phyloP scores from a whole-genome alignment of 345 rosid genomes.

The Triadica sebifera region DNA sequence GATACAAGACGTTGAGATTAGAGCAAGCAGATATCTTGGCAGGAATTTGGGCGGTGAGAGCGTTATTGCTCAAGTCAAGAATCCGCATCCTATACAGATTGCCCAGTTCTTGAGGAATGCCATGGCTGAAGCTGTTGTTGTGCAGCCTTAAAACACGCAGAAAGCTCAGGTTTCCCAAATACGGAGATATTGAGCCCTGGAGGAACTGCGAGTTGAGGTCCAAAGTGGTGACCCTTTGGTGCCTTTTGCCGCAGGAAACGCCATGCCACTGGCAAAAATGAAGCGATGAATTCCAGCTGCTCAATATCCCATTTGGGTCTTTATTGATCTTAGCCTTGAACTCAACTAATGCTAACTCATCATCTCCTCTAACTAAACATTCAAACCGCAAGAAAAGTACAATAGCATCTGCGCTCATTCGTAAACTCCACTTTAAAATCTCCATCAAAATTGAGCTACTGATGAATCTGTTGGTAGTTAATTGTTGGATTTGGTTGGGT shows the following conservation, averaged over 20 bases:
- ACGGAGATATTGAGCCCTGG: neutral
- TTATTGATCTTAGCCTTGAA: slow-evolving; percentile 10
- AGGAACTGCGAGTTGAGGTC: slow-evolving; percentile 8
- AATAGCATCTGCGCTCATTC: neutral
- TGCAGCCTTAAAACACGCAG: neutral
- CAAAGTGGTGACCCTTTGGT: slow-evolving; percentile 13
- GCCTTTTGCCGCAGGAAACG: neutral
- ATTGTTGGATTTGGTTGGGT: neutral
- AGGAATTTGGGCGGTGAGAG: slow-evolving; percentile 15
- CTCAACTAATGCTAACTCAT: slow-evolving; percentile 7
- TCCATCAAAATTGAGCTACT: neutral
- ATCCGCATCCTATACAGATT: neutral
- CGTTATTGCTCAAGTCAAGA: neutral
- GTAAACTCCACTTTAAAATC: neutral
- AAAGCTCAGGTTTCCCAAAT: slow-evolving; percentile 18
- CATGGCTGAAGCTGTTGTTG: neutral
- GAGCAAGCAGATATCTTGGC: slow-evolving; percentile 14
- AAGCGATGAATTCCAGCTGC: slow-evolving; percentile 4
- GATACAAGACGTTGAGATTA: neutral
- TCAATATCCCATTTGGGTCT: slow-evolving; percentile 5
- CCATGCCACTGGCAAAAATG: slow-evolving; percentile 21
- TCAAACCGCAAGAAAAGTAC: neutral
- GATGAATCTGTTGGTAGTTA: neutral
- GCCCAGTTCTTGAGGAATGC: slow-evolving; percentile 6
- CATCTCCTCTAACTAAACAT: neutral